Percentiles rank a stretch among this genome's conserved stretches.
phyloP scores from a whole-genome alignment of 2,329 filamentous ascomycete species.

The Microsporum audouinii region DNA sequence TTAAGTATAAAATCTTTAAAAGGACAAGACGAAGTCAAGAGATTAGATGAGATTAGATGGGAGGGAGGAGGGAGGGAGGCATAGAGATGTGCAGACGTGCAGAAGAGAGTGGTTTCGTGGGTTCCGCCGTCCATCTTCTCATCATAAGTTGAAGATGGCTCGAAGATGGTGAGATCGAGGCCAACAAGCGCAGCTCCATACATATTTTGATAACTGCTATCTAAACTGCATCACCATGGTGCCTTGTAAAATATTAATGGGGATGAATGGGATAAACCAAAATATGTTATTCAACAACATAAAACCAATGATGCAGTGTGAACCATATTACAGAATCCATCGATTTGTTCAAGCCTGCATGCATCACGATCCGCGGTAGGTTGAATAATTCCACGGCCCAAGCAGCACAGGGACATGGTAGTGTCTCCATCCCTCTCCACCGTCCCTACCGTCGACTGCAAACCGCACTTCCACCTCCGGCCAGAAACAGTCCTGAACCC shows the following conservation, averaged over 20 bases:
- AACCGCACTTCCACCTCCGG: slow-evolving; percentile 42
- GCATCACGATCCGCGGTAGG: slow-evolving; percentile 37
- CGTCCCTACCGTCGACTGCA: slow-evolving; percentile 36
- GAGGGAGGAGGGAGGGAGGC: background rate
- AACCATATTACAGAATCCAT: background rate
- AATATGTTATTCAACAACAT: background rate
- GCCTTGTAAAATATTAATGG: too few species aligned
- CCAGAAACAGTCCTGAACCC: slow-evolving; percentile 41
- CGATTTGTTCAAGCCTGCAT: too few species aligned
- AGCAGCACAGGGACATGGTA: slow-evolving; percentile 42
- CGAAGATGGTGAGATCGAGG: too few species aligned
- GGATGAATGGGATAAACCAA: too few species aligned
- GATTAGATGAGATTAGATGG: background rate
- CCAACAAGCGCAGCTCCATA: too few species aligned
- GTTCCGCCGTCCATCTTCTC: background rate
- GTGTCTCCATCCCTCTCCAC: slow-evolving; percentile 35
- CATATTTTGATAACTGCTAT: too few species aligned
- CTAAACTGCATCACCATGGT: too few species aligned
- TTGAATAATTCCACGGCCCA: slow-evolving; percentile 42
- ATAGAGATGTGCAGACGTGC: background rate
- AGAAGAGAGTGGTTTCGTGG: too few species aligned
- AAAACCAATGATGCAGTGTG: background rate
- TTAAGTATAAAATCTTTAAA: slow-evolving; percentile 1
- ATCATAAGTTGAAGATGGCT: too few species aligned
- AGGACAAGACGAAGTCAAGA: background rate